Evolutionary conservation across 495 filamentous ascomycete species (phyloP).

Genomic region (Peziza echinospora): DNA sequence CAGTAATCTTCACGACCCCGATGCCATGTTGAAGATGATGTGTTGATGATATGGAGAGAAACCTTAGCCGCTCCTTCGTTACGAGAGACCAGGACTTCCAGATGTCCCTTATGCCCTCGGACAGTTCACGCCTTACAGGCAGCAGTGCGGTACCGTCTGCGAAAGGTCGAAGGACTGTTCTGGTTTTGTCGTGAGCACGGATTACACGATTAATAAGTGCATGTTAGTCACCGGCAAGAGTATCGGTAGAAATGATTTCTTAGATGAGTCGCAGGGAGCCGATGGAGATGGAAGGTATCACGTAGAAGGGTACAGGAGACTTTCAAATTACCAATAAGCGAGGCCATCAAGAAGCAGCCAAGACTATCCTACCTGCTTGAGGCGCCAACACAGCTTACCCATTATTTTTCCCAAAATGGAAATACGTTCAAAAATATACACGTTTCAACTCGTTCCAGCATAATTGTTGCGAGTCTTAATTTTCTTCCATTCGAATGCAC

Average conservation of each 20-base stretch:
- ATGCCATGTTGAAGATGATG: too few species aligned
- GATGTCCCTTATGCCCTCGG: not conserved
- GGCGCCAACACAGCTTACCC: too few species aligned
- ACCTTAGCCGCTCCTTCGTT: not conserved
- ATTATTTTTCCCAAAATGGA: too few species aligned
- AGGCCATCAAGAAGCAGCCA: not conserved
- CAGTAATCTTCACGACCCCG: not conserved
- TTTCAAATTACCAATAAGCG: too few species aligned
- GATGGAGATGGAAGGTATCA: not conserved
- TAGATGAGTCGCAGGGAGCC: not conserved
- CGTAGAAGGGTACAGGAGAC: not conserved
- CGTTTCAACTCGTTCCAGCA: too few species aligned
- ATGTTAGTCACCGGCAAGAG: not conserved
- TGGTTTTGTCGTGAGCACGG: not conserved
- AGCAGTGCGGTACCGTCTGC: not conserved
- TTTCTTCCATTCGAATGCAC: too few species aligned
- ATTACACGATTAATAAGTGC: not conserved
- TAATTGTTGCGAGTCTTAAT: too few species aligned
- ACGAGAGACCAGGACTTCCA: not conserved
- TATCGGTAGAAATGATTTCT: not conserved
- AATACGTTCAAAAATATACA: too few species aligned
- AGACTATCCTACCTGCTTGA: too few species aligned
- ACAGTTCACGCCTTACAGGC: not conserved
- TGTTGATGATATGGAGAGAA: too few species aligned
- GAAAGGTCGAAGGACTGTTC: not conserved